Conservation (phyloP, 495 filamentous ascomycete species). For the Penicillium longicatenatum region DNA sequence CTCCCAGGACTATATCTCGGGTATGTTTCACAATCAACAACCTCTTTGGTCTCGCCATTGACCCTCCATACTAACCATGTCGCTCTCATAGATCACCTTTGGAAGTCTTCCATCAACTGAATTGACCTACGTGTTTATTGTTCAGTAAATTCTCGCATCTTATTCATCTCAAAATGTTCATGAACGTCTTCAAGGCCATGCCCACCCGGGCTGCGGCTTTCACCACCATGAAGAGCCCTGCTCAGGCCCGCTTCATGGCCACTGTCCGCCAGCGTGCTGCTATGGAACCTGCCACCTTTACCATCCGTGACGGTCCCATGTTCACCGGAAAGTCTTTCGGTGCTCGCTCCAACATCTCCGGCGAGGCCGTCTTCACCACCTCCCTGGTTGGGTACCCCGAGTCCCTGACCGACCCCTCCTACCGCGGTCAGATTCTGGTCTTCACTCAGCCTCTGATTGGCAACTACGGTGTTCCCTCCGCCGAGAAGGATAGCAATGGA, state of each 20-base stretch:
- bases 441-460: constrained; percentile 99
- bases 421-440: constrained; percentile 97
- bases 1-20: constrained; percentile 98
- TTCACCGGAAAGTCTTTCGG: constrained; percentile 94
- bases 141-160: constrained; percentile 18
- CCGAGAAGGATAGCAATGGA: constrained; percentile 71
- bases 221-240: constrained; percentile 50
- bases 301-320: constrained; percentile 91
- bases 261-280: constrained; percentile 68
- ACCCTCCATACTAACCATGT: constrained; percentile 14
- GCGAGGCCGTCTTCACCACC: constrained; percentile 94
- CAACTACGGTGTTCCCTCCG: constrained; percentile 93
- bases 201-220: constrained; percentile 54
- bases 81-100: constrained; percentile 79
- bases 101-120: constrained; percentile 89
- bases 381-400: constrained; percentile 95
- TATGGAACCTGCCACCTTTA: constrained; percentile 86
- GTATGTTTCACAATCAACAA: constrained; percentile 25
- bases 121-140: constrained; percentile 26
- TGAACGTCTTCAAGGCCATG: constrained; percentile 62
- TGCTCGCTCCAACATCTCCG: constrained; percentile 86
- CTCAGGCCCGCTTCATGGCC: constrained; percentile 65
- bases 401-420: constrained; percentile 97
- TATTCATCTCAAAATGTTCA: constrained; percentile 61
- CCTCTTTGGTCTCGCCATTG: constrained; percentile 21